A percentile compares a stretch with the other conserved stretches of the same genome.
These are phyloP conservation scores for Lenwebbia sp. DNA, from an alignment of 345 rosid species.

Conservation along the genomic window DNA sequence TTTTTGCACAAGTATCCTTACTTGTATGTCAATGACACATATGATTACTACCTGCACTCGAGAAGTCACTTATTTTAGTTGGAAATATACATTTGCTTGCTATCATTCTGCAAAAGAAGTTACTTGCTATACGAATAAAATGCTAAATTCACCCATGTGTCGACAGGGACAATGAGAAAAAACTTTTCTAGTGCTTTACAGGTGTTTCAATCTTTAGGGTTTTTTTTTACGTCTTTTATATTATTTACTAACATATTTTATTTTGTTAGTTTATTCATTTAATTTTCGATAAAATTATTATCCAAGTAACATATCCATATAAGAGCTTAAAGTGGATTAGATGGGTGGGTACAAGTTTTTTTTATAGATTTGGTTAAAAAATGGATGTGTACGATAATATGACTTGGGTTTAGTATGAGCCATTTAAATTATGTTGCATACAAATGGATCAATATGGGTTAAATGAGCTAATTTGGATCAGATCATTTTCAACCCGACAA, in stretches of 20 bases:
- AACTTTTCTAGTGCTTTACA: background rate
- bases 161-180: background rate
- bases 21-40: background rate
- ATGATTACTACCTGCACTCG: background rate
- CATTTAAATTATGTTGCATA: too few species aligned
- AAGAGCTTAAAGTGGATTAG: background rate
- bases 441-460: background rate
- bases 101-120: background rate
- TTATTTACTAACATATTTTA: background rate
- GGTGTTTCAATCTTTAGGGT: background rate
- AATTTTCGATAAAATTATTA: background rate
- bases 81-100: background rate
- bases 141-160: background rate
- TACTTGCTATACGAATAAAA: background rate
- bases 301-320: background rate
- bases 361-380: background rate
- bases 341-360: background rate
- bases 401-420: too few species aligned
- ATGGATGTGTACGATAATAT: background rate
- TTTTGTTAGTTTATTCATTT: background rate
- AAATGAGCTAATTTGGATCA: background rate
- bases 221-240: background rate
- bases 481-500: background rate
- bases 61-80: background rate
- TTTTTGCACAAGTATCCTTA: background rate